phyloP scores from a whole-genome alignment of 108 stramenopile species.

The Fistulifera pelliculosa region DNA sequence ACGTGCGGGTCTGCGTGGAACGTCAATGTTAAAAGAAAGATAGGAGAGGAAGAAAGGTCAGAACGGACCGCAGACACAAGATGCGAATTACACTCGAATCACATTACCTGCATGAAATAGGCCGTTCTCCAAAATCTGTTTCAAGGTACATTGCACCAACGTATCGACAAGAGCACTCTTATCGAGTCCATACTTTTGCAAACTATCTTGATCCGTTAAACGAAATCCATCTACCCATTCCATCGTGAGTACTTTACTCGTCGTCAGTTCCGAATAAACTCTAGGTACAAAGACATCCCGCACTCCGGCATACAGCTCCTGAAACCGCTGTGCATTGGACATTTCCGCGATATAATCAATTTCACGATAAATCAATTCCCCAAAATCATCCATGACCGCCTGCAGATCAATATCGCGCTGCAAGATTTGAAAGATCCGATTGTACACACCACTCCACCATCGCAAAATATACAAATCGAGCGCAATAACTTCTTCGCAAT shows the following conservation, averaged over 20 bases:
- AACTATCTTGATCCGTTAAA: constrained; percentile 64
- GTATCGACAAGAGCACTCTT: constrained; percentile 81
- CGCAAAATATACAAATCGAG: constrained; percentile 90
- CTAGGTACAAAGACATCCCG: constrained; percentile 89
- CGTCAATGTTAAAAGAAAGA: too few relatives aligned
- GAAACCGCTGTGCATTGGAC: constrained; percentile 91
- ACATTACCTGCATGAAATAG: too few relatives aligned
- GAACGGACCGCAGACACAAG: too few relatives aligned
- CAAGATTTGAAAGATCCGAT: constrained; percentile 53
- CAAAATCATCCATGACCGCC: constrained; percentile 93
- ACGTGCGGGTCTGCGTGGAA: not conserved
- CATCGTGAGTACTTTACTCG: constrained; percentile 89
- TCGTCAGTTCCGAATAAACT: constrained; percentile 84
- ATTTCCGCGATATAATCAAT: constrained; percentile 96
- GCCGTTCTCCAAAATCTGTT: constrained; percentile 93
- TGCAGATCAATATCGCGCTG: constrained; percentile 85
- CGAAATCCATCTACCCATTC: constrained; percentile 94
- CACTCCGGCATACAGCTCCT: constrained; percentile 86
- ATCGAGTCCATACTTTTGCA: constrained; percentile 63
- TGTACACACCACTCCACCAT: constrained; percentile 89
- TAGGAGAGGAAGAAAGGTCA: too few relatives aligned
- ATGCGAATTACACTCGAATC: too few relatives aligned
- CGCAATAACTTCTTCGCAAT: constrained; percentile 88
- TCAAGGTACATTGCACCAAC: constrained; percentile 85
- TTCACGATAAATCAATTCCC: constrained; percentile 87